These are phyloP conservation scores for Pseudisothecium myosuroides DNA, from an alignment of 225 moss, liverwort and hornwort species.

Conservation along the genomic window DNA sequence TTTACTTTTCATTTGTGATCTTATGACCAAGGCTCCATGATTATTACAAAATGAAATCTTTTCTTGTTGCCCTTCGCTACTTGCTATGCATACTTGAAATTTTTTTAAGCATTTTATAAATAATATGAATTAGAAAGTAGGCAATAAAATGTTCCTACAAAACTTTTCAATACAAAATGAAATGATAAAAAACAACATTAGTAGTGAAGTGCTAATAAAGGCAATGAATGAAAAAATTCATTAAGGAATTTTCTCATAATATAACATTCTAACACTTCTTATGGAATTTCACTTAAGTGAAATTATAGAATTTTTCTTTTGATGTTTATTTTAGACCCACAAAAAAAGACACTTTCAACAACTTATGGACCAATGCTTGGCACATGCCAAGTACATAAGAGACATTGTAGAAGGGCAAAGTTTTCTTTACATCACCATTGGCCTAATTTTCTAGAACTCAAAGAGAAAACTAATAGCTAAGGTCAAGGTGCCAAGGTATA, in stretches of 20 bases:
- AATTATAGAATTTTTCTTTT: background rate
- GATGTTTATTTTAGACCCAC: background rate
- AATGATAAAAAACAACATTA: too few relatives aligned
- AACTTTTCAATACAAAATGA: background rate
- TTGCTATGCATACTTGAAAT: background rate
- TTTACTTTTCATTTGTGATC: background rate
- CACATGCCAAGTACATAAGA: background rate
- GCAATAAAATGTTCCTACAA: background rate
- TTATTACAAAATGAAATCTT: background rate
- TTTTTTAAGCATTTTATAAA: background rate
- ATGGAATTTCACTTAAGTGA: fast-evolving
- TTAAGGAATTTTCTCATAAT: background rate
- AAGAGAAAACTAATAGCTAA: too few relatives aligned
- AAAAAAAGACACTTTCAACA: background rate
- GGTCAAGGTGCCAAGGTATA: background rate
- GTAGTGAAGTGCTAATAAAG: background rate
- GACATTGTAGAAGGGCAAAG: background rate
- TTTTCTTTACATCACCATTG: background rate
- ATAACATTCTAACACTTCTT: background rate
- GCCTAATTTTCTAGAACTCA: background rate
- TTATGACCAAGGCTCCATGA: background rate
- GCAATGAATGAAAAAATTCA: background rate
- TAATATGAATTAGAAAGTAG: background rate
- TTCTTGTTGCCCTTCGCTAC: background rate
- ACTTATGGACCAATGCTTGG: fast-evolving